These are phyloP conservation scores for Xylariaceae sp. DNA, from an alignment of 2,329 filamentous ascomycete species.

Conservation along the genomic window DNA sequence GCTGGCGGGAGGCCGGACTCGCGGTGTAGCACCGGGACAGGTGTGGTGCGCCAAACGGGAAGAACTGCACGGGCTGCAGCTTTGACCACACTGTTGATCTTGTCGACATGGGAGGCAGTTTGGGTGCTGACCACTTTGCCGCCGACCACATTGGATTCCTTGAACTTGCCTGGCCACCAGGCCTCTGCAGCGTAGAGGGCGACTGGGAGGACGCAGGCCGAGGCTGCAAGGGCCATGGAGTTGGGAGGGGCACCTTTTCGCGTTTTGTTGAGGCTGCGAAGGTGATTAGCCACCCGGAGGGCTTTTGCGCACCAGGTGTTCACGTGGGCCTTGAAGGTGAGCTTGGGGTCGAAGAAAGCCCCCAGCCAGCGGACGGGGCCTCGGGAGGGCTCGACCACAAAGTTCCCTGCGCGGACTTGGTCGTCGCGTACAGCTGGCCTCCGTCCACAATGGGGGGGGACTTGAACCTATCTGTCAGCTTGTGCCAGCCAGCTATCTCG, in stretches of 20 bases:
- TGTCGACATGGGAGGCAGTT: neutral
- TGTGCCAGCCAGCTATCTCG: too few species aligned
- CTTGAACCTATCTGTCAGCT: too few species aligned
- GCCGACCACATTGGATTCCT: neutral
- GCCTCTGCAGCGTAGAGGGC: neutral
- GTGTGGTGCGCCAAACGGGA: neutral
- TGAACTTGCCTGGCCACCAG: neutral
- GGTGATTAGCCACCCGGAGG: neutral
- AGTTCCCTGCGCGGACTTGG: neutral
- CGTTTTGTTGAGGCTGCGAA: neutral
- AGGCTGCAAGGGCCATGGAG: neutral
- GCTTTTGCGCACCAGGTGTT: neutral
- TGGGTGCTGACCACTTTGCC: neutral
- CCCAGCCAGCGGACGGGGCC: neutral
- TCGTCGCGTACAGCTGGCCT: too few species aligned
- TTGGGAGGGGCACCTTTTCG: neutral
- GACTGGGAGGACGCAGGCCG: neutral
- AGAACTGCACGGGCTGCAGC: neutral
- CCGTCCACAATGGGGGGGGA: too few species aligned
- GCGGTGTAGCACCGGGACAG: neutral
- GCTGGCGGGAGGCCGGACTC: neutral
- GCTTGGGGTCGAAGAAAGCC: neutral
- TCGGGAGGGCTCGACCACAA: neutral
- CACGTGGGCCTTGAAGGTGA: neutral
- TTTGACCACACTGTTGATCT: neutral